Evolutionary conservation across 164 flowering plant species (phyloP).

Genomic region (grape (Vitis vinifera)): DNA sequence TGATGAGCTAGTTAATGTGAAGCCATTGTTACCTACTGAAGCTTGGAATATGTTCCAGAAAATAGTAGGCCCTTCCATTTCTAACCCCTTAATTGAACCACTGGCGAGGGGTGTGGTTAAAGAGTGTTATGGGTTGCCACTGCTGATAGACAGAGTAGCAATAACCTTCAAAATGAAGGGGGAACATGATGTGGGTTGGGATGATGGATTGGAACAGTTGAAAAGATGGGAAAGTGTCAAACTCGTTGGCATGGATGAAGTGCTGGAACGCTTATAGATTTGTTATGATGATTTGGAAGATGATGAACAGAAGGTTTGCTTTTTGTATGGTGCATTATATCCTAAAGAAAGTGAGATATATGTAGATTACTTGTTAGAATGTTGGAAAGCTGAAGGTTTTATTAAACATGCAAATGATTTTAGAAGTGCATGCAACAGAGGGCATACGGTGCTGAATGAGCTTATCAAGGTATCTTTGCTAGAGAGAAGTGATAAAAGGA

Average conservation of each 20-base stretch:
- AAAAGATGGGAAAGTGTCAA: neutral
- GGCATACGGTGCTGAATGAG: neutral
- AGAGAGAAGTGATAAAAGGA: neutral
- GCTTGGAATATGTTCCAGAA: slow-evolving; percentile 12
- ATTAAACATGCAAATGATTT: neutral
- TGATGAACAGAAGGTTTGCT: neutral
- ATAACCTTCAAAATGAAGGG: neutral
- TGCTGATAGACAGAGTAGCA: slow-evolving; percentile 10
- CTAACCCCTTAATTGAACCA: slow-evolving; percentile 4
- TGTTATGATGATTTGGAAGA: slow-evolving; percentile 5
- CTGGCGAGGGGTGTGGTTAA: neutral
- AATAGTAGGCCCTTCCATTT: neutral
- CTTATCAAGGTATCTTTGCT: slow-evolving; percentile 10
- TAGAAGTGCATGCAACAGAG: neutral
- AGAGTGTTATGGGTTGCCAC: slow-evolving; percentile 7
- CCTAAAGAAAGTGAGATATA: slow-evolving; percentile 6
- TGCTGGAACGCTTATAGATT: neutral
- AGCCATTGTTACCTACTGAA: neutral
- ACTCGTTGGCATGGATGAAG: neutral
- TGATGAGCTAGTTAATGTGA: slow-evolving; percentile 4
- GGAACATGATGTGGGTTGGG: neutral
- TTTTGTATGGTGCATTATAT: slow-evolving; percentile 10
- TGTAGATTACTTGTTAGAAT: slow-evolving; percentile 6
- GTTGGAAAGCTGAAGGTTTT: slow-evolving; percentile 13
- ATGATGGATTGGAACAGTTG: neutral